phyloP scores from a whole-genome alignment of 345 rosid genomes.

The Clausena lansium region DNA sequence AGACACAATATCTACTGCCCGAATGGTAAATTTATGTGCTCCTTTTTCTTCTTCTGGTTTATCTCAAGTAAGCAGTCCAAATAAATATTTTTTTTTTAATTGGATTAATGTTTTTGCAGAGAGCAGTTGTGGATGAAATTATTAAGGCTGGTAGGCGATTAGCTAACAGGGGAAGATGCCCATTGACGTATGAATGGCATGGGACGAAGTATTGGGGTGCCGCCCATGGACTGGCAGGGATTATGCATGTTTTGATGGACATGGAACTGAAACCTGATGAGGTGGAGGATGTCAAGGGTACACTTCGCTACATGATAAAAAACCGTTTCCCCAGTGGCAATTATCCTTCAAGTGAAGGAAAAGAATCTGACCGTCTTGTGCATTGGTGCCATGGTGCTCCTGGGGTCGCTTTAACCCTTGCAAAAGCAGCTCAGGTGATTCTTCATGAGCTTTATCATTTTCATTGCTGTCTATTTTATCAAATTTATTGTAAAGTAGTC shows the following conservation, averaged over 20 bases:
- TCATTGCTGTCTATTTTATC: background rate
- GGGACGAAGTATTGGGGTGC: slow-evolving; percentile 77
- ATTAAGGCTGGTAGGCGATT: slow-evolving; percentile 50
- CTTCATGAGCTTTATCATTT: background rate
- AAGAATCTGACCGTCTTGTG: slow-evolving; percentile 51
- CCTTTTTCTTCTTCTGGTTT: background rate
- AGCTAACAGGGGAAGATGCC: slow-evolving; percentile 43
- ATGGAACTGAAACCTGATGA: slow-evolving; percentile 59
- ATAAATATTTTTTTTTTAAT: background rate
- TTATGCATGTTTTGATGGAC: slow-evolving; percentile 67
- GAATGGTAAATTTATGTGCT: slow-evolving; percentile 30
- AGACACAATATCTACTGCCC: slow-evolving; percentile 41
- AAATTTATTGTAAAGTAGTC: background rate
- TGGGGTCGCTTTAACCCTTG: slow-evolving; percentile 60
- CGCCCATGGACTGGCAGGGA: slow-evolving; percentile 73
- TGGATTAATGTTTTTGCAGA: slow-evolving; percentile 32
- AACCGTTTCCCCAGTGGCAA: slow-evolving; percentile 60
- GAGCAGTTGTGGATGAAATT: slow-evolving; percentile 52
- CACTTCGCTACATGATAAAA: slow-evolving; percentile 56
- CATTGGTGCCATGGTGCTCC: slow-evolving; percentile 87
- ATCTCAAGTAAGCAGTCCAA: background rate
- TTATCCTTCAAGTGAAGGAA: slow-evolving; percentile 63
- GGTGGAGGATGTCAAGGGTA: slow-evolving; percentile 60
- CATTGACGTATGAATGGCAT: slow-evolving; percentile 80
- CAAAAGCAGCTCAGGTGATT: slow-evolving; percentile 64